phyloP scores from a whole-genome alignment of 441 rosid genomes.

The Croton laevigatus region DNA sequence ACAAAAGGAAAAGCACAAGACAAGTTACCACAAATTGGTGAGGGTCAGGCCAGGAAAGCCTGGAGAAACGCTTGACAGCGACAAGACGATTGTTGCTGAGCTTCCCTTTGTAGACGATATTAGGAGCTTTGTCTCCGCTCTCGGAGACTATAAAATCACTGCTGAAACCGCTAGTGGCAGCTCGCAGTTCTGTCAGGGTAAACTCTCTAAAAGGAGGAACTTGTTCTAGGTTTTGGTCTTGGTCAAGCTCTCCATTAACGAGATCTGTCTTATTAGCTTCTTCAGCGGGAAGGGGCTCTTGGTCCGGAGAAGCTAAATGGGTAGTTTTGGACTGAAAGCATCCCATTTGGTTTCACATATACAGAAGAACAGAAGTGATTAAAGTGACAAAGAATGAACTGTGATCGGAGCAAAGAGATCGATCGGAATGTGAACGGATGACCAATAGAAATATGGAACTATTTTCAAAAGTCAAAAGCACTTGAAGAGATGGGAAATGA shows the following conservation, averaged over 20 bases:
- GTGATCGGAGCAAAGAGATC: neutral
- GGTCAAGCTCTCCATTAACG: constrained; percentile 23
- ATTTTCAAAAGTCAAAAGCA: neutral
- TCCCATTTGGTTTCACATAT: constrained; percentile 42
- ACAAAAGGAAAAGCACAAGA: neutral
- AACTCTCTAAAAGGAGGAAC: constrained; percentile 56
- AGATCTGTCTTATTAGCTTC: constrained; percentile 48
- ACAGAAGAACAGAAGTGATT: neutral
- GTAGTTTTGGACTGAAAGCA: constrained; percentile 76
- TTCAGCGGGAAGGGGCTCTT: constrained; percentile 42
- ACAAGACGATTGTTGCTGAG: constrained; percentile 31
- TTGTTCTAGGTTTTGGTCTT: constrained; percentile 31
- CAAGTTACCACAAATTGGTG: constrained; percentile 43
- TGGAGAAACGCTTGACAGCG: constrained; percentile 50
- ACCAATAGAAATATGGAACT: neutral
- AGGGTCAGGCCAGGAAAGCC: constrained; percentile 57
- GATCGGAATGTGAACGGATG: neutral
- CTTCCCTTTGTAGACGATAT: constrained; percentile 43
- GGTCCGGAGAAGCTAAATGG: constrained; percentile 58
- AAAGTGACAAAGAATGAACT: neutral
- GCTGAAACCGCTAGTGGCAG: constrained; percentile 39
- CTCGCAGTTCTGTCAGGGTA: constrained; percentile 35
- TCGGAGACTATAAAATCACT: constrained; percentile 44
- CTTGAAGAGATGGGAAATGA: neutral
- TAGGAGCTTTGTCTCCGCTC: constrained; percentile 57